Evolutionary conservation across 768 basidiomycete genomes (phyloP), one percentile per base, ranked within the genome.

Genomic region (Kwoniella pini): DNA sequence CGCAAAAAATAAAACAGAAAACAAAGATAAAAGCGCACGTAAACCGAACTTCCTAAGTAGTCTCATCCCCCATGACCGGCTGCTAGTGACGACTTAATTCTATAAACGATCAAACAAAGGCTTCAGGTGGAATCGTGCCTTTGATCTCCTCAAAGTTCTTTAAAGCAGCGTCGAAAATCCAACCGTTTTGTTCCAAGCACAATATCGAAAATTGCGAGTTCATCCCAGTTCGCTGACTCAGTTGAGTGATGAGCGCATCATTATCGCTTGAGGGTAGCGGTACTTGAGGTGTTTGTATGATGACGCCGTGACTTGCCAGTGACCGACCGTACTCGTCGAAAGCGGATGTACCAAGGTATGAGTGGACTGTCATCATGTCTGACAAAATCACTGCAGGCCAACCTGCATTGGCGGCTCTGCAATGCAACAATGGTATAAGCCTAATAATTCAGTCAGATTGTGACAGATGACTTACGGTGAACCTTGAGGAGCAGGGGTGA

Each of bases 381-480:
- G 92, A 96, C 2, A 97, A 81, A 68, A 98, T 87, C 57, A 86
- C 81, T 59, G 91, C 89, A 49, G 90, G 87, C 96, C 96, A 99
- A 12, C 93, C 91, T 54, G 84, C 86, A 53, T 82, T 68, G 72
- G 86, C 87, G 3, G 95, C 92, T 33, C 93, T 87, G 63, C 39
- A 30, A 62, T 21, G 13, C 24, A 50, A 33, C 44, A 19, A 45
- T 45, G 44, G 19, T 7, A 7, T 45, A 26, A 19, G n/a, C n/a
- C n/a, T n/a, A n/a, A n/a, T n/a, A n/a, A n/a, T n/a, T n/a, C n/a
- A n/a, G n/a, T n/a, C n/a, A n/a, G n/a, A n/a, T 43, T 21, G 19
- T 43, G 13, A 11, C 40, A 43, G 39, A 31, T 24, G 13, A 83
- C 92, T 65, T 79, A 95, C 93, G 86, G 81, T 68, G 94, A 93